Evolutionary conservation across 2,329 filamentous ascomycete genomes (phyloP), one percentile per base, ranked within the genome.

Genomic region (Apiospora aurea): DNA sequence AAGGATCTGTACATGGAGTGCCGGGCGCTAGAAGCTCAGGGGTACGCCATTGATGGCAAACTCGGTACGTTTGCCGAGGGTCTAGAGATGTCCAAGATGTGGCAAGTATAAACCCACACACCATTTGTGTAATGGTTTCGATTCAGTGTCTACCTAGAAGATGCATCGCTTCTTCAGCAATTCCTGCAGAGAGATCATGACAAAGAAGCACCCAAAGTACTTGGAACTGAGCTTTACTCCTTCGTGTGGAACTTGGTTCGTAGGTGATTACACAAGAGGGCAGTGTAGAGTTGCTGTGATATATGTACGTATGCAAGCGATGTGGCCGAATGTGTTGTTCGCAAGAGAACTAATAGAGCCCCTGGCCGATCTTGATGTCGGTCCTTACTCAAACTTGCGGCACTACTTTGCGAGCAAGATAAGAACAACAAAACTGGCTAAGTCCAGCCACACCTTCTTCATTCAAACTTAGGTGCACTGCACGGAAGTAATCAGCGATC

Each of bases 61-160:
- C 91, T 96, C 1, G 93, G 92, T 1, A 94, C 92, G 5, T 82
- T 96, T 61, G 94, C 93, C 0, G 93, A 96, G 80, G 93, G 93
- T 0, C 91, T 96, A 72, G 90, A 95, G 78, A 83, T 94, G 74
- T 92, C 92, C 26, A 92, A 90, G 83, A 82, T 68, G 66, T 68
- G 66, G 66, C 26, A 26, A 18, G 5, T 68, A 46, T 68, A 26
- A 68, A 7, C 16, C 16, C 26, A 21, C 16, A 3, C 6, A 11
- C 16, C 16, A 0, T 14, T 4, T 14, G 8, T 26, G 49, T 11
- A 0, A 53, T 26, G 6, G 26, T 1, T 1, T n/a, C 4, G 18
- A 47, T n/a, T 10, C 46, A n/a, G 8, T 47, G 41, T 8, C 41
- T 43, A 47, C 13, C 2, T 47, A 47, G 14, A 47, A 47, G 44